Evolutionary conservation across 306 rosid genomes (phyloP), one percentile per base, ranked within the genome.

Genomic region (Echinosophora koreensis): DNA sequence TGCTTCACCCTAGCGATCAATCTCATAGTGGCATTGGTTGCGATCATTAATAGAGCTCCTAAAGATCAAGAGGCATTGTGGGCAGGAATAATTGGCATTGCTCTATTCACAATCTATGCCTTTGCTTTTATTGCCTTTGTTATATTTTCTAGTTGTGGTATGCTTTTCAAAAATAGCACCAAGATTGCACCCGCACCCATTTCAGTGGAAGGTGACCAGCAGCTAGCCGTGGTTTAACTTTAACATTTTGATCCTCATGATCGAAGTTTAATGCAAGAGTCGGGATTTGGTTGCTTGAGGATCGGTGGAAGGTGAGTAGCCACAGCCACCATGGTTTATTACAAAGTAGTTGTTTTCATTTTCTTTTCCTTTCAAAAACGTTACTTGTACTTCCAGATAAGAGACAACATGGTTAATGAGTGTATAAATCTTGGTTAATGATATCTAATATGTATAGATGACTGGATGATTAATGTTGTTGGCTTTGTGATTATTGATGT

Each of bases 141-240:
- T n/a, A 41, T 73, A 11, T 74, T 77, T 57, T 77, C 83, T 57
- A 80, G 85, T 4, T 69, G 78, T 65, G 41, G 69, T 16, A 57
- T 80, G 49, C 4, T 69, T 69, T 70, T 57, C 32, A 54, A 77
- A 5, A 49, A 57, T 52, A 28, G 56, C 80, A 4, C 39, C 61
- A 84, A 88, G 80, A 69, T 88, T 84, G 86, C 71, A 47, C 87
- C 88, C 41, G 67, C 80, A 42, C 85, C 82, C 12, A 49, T 42
- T 64, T 35, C 82, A 63, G 62, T 47, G 12, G 83, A 69, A 38
- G 50, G 52, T 74, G 86, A 60, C 2, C 79, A 61, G 28, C 80
- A 32, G 0, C 66, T 15, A 55, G 49, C 64, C 28, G 56, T 69
- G 80, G 74, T 42, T 22, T 1, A 59, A 71, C 83, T 42, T 22